These are phyloP conservation scores for Apostasia ramifera DNA, from an alignment of 106 monocot genomes.

Conservation along the genomic window DNA sequence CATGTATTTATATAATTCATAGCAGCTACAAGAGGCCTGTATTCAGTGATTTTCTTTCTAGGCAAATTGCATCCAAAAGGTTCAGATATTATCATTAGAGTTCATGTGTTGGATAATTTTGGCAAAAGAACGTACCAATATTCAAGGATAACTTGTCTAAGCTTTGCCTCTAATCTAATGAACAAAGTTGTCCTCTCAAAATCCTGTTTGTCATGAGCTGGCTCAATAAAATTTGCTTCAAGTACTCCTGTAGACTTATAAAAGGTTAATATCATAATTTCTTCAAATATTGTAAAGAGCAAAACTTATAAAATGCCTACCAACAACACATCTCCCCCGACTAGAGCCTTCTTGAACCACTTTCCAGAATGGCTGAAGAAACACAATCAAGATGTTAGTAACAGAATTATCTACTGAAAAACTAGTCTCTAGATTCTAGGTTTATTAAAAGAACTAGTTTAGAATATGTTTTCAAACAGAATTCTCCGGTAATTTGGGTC, in stretches of 20 bases:
- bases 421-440: background rate
- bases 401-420: background rate
- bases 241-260: conserved; percentile 42
- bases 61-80: background rate
- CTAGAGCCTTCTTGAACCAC: conserved; percentile 67
- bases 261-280: background rate
- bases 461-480: background rate
- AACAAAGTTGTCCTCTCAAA: conserved; percentile 90
- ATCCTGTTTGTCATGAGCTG: conserved; percentile 96
- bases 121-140: conserved; percentile 44
- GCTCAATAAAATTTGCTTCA: conserved; percentile 94
- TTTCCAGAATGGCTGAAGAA: conserved; percentile 86
- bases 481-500: background rate
- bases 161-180: conserved; percentile 62
- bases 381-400: background rate
- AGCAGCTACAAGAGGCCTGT: background rate
- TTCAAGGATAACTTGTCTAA: conserved; percentile 60
- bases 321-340: conserved; percentile 77
- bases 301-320: conserved; percentile 21
- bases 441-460: background rate
- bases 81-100: background rate
- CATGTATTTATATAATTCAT: background rate
- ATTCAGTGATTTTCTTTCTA: background rate
- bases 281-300: background rate
- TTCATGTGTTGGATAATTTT: background rate